Conservation (phyloP, 2,329 filamentous ascomycete species). For the Diaporthe destruens region DNA sequence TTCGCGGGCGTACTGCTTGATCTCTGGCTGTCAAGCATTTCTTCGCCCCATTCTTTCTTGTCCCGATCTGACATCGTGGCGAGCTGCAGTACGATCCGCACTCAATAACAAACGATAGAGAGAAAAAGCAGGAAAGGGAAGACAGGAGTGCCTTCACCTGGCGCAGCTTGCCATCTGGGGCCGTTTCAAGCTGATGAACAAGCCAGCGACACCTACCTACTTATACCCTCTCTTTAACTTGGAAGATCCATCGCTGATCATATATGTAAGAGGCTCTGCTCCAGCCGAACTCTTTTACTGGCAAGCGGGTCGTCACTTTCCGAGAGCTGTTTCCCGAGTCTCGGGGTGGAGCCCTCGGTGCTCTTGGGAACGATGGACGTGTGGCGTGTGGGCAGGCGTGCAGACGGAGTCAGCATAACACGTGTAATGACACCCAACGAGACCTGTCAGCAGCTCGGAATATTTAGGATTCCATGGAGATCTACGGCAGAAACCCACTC, state of each 20-base stretch:
- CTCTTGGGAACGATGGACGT: background rate
- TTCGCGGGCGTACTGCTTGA: slow-evolving; percentile 4
- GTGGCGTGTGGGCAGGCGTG: background rate
- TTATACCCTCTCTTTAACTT: slow-evolving; percentile 5
- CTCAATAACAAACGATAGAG: background rate
- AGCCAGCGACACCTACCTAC: background rate
- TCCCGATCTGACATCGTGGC: background rate
- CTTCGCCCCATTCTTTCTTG: slow-evolving; percentile 1
- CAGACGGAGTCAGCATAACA: slow-evolving; percentile 4
- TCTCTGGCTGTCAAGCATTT: background rate
- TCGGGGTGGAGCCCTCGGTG: slow-evolving; percentile 22
- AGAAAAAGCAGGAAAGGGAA: background rate
- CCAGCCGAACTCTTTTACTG: slow-evolving; percentile 1
- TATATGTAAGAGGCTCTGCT: slow-evolving; percentile 2
- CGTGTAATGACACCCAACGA: background rate
- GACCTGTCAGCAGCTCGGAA: background rate
- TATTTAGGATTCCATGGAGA: background rate
- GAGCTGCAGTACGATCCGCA: background rate
- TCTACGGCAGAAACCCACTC: background rate
- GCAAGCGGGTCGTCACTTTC: background rate
- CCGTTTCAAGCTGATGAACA: background rate
- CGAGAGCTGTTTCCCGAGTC: slow-evolving; percentile 16
- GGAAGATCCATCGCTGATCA: slow-evolving; percentile 2
- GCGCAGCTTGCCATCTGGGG: background rate
- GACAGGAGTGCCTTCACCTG: slow-evolving; percentile 10